Evolutionary conservation across 495 filamentous ascomycete genomes (phyloP), one percentile per base, ranked within the genome.

Genomic region (Symbiotaphrina buchneri): DNA sequence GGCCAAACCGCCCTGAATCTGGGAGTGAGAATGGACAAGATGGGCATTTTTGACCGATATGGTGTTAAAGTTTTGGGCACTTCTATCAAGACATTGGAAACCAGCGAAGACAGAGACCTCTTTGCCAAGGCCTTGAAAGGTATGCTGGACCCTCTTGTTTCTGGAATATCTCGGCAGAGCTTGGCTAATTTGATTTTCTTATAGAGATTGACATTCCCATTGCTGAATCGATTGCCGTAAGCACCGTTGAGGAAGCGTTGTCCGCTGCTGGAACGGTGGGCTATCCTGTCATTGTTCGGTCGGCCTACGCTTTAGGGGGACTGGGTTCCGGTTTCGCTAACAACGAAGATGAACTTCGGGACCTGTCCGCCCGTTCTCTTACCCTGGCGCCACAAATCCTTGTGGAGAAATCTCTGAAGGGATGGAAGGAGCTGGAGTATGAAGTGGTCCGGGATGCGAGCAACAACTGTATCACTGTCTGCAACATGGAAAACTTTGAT

Each of bases 401-500:
- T 39, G 84, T 97, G 26, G 85, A 97, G 61, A 97, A 97, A 59
- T 93, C 84, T n/a, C 70, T 97, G 30, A 94, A 94, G 57, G 85
- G 85, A 43, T 97, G 85, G 85, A 97, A 97, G 53, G 87, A 97
- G 49, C 83, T 94, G 33, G 87, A 97, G 47, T 97, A 97, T 51
- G 87, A 97, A 40, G 87, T 97, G 29, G 87, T 97, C 21, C 77
- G 87, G 39, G 87, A 97, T 63, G 78, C 71, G 25, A 69, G 78
- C 35, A 83, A 97, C 55, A 97, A 97, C 63, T 97, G 87, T 55
- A 95, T 97, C 49, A 97, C 87, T 5, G 87, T 97, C 39, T 97
- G 87, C 57, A 97, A 97, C 59, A 97, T 97, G 87, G 87, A 97
- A 55, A 97, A 97, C 52, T 95, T 97, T 41, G 87, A 97, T 54